Evolutionary conservation across 805 yeast genomes (phyloP), one percentile per base, ranked within the genome.

Genomic region (Metschnikowia proteae): DNA sequence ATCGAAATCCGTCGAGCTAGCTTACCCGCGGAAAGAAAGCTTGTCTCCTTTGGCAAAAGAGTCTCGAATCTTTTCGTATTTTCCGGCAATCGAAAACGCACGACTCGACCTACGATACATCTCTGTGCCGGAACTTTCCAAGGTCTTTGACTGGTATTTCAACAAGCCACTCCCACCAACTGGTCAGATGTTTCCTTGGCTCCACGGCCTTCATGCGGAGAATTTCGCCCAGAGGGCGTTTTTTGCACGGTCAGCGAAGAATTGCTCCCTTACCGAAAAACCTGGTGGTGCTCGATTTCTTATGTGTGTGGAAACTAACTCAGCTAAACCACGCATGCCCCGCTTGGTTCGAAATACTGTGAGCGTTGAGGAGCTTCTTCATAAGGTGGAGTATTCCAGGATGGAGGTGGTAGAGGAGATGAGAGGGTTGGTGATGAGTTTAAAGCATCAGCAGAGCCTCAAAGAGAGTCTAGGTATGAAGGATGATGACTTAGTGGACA

Each of bases 151-250:
- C 17, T 69, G 73, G 70, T 73, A 73, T 54, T 73, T 73, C 54
- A 63, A 66, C 54, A 57, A 58, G 17, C 65, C 68, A 0, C 60
- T 73, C 3, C 96, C 97, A 0, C 79, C 78, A 3, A 84, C 91
- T 17, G 77, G 74, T 25, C 60, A 60, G 8, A 80, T 91, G 76
- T 91, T 90, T 58, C 97, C 97, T 0, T 90, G 97, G 97, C 71
- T 88, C 26, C 96, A 91, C 63, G 94, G 96, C 0, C 71, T 86
- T 38, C 81, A 84, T 52, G 73, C 72, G 10, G 71, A 74, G 32
- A 81, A 82, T 58, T 68, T 74, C 37, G 79, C 83, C 25, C 86
- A 81, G 58, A 66, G 76, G 38, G 68, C 75, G 63, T 70, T 81
- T 52, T 72, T 73, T 51, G 48, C 66, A 9, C 43, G 36, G 4